A percentile compares a stretch with the other conserved stretches of the same genome.
Conservation (phyloP, 2,329 filamentous ascomycete species). For the Aspergillus sergii region DNA sequence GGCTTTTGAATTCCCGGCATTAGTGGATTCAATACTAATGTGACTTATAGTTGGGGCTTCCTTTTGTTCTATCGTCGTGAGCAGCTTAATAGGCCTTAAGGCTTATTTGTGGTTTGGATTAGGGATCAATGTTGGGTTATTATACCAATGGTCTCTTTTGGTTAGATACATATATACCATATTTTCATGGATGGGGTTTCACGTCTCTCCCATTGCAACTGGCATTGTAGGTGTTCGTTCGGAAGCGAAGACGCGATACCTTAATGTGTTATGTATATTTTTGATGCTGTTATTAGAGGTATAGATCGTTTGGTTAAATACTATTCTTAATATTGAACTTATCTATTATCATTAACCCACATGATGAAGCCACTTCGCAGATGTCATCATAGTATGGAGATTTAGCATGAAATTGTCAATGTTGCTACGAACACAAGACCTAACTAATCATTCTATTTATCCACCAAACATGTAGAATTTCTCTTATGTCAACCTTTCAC, state of each 20-base stretch:
- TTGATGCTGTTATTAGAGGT: neutral
- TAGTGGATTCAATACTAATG: neutral
- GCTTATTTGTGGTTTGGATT: neutral
- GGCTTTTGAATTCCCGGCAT: slow-evolving; percentile 19
- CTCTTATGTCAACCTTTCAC: neutral
- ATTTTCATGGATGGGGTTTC: neutral
- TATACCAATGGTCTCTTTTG: neutral
- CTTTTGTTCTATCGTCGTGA: slow-evolving; percentile 49
- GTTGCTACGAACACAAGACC: neutral
- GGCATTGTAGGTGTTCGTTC: neutral
- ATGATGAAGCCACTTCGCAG: too few species aligned
- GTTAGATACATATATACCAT: neutral
- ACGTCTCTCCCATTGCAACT: neutral
- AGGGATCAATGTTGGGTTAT: neutral
- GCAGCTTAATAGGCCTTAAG: slow-evolving; percentile 49
- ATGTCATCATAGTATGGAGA: neutral
- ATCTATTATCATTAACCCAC: neutral
- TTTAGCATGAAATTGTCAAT: neutral
- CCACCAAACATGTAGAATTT: neutral
- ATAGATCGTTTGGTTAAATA: neutral
- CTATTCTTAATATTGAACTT: neutral
- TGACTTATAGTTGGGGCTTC: slow-evolving; percentile 37
- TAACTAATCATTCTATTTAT: neutral
- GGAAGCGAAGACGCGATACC: neutral
- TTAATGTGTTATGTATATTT: neutral